Percentiles rank a stretch among this genome's conserved stretches.
phyloP scores from a whole-genome alignment of 805 yeast genomes.

The Saccharomycopsis selenospora region DNA sequence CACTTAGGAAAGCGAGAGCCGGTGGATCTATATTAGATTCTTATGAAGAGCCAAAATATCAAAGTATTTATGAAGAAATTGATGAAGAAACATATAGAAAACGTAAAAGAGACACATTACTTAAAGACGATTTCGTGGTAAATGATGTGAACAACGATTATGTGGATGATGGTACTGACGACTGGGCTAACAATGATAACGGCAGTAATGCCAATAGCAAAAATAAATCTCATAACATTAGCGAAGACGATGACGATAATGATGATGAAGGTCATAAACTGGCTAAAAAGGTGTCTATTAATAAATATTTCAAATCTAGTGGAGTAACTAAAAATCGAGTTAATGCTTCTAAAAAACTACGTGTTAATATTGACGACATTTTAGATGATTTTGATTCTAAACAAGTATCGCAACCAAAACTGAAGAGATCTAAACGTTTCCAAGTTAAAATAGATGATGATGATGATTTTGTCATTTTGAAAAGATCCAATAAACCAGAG shows the following conservation, averaged over 20 bases:
- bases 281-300: slow-evolving; percentile 34
- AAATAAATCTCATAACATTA: slow-evolving; percentile 52
- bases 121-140: slow-evolving; percentile 88
- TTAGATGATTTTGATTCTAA: slow-evolving; percentile 46
- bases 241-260: slow-evolving; percentile 28
- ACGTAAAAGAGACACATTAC: slow-evolving; percentile 69
- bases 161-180: slow-evolving; percentile 88
- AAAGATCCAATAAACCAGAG: not conserved
- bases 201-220: slow-evolving; percentile 38
- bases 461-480: slow-evolving; percentile 7
- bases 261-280: slow-evolving; percentile 24
- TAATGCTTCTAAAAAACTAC: slow-evolving; percentile 31
- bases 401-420: slow-evolving; percentile 13
- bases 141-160: slow-evolving; percentile 94
- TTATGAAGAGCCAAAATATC: slow-evolving; percentile 43
- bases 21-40: slow-evolving; percentile 43
- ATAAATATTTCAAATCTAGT: slow-evolving; percentile 44
- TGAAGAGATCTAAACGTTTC: slow-evolving; percentile 20
- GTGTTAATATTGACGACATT: slow-evolving; percentile 61
- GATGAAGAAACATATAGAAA: slow-evolving; percentile 73
- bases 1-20: slow-evolving; percentile 56
- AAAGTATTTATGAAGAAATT: slow-evolving; percentile 76
- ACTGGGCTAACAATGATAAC: no score
- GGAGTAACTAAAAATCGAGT: slow-evolving; percentile 20
- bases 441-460: slow-evolving; percentile 21